Conservation (phyloP, 2,329 filamentous ascomycete genomes). For the Colletotrichum sp. region DNA sequence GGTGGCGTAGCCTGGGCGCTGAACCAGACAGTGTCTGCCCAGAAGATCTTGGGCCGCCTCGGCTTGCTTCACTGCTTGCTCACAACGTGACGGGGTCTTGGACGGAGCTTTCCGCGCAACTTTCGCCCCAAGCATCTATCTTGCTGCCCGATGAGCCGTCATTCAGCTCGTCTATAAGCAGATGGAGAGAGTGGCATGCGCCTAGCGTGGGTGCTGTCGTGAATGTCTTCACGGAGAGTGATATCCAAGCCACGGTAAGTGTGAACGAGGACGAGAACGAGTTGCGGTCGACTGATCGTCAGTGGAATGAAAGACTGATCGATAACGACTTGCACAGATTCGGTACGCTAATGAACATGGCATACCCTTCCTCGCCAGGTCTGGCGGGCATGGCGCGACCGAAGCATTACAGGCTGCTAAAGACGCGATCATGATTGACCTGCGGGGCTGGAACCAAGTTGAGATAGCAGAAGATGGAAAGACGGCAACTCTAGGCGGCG, state of each 20-base stretch:
- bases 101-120: background rate
- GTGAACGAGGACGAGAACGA: background rate
- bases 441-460: conserved; percentile 21
- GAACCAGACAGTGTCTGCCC: background rate
- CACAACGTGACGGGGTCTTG: background rate
- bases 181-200: conserved; percentile 11
- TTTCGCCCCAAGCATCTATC: background rate
- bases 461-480: conserved; percentile 3
- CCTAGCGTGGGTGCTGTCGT: conserved; percentile 1
- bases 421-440: conserved; percentile 24
- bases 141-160: background rate
- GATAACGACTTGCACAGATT: background rate
- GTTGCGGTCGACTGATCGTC: background rate
- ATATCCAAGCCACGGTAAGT: conserved; percentile 5
- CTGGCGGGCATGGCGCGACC: conserved; percentile 21
- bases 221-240: background rate
- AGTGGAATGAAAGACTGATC: background rate
- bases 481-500: conserved; percentile 17
- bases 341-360: background rate
- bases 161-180: background rate
- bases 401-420: conserved; percentile 1
- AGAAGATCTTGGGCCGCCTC: background rate
- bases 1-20: background rate
- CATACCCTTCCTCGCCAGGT: conserved; percentile 8
- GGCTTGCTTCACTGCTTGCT: background rate